Evolutionary conservation across 441 rosid genomes (phyloP).

Genomic region (Isatis lusitanica): DNA sequence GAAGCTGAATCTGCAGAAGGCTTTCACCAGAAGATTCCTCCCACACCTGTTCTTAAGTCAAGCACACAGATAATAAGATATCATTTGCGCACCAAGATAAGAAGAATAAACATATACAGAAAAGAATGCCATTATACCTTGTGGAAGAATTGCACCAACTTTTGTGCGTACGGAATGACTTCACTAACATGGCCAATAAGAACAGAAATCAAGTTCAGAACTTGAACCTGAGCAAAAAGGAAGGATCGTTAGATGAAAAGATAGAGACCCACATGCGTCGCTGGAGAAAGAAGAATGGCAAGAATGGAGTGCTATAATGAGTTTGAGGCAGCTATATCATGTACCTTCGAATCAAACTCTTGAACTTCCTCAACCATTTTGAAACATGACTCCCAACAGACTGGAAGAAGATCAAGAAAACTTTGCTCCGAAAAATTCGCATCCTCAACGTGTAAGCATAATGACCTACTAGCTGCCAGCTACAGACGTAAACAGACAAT

Average conservation of each 20-base stretch:
- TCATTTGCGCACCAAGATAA: conserved; percentile 8
- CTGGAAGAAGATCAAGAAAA: conserved; percentile 86
- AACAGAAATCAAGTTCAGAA: conserved; percentile 88
- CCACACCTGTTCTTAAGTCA: conserved; percentile 62
- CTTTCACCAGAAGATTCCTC: conserved; percentile 97
- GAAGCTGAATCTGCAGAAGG: conserved; percentile 97
- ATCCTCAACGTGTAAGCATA: conserved; percentile 94
- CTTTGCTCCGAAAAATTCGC: conserved; percentile 82
- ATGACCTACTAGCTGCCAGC: conserved; percentile 97
- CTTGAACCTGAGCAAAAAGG: conserved; percentile 74
- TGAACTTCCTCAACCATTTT: conserved; percentile 91
- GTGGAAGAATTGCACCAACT: conserved; percentile 86
- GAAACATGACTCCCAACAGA: conserved; percentile 92
- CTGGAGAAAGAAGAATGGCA: conserved; percentile 18
- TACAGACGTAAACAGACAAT: conserved; percentile 41
- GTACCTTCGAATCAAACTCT: conserved; percentile 98
- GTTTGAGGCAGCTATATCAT: conserved; percentile 19
- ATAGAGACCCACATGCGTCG: conserved; percentile 12
- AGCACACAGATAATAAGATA: conserved; percentile 16
- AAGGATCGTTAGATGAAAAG: not conserved
- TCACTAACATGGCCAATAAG: conserved; percentile 79
- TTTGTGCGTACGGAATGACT: conserved; percentile 75
- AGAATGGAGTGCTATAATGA: conserved; percentile 14
- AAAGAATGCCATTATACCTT: conserved; percentile 51
- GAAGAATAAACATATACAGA: conserved; percentile 3